Evolutionary conservation across 75 land plant species (phyloP), one percentile per base, ranked within the genome.

Genomic region (Larix kaempferi): DNA sequence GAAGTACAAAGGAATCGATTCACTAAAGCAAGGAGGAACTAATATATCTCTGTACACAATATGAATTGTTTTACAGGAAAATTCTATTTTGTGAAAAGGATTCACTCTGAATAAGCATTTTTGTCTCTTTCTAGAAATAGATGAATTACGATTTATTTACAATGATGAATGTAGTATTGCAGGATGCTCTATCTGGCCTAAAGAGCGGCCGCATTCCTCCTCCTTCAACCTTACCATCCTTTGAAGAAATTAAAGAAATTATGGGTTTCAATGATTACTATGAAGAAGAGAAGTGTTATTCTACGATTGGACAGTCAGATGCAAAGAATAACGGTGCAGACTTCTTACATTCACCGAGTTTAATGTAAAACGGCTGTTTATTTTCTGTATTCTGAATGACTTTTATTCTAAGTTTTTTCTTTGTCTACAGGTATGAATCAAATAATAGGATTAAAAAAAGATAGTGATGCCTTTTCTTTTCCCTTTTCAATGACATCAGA

Each of bases 101-200:
- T 65, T 35, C 19, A 21, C 69, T 29, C 6, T 29, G 21, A 65
- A 65, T 65, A 65, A 33, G 19, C 69, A 65, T 33, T 41, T 35
- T 5, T 10, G 37, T 35, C 27, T 65, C 39, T 35, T 35, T 35
- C 16, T 37, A 65, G 41, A 21, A 35, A 65, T 33, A 65, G 69
- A 17, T 7, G 35, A 16, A 35, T 65, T 65, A 35, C 0, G 33
- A 21, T 8, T 65, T 35, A 65, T 65, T 35, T 29, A 33, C 2
- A 5, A 21, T 17, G 69, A 65, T 35, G 19, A 6, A 65, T 65
- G 69, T 57, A 74, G 17, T 23, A 57, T 44, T 87, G 56, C 88
- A 97, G 99, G 95, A 92, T 89, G 95, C 98, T 71, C 81, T 97
- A 10, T 61, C 57, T 57, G 98, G 94, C 21, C 82, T 97, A 44